Evolutionary conservation across 345 rosid genomes (phyloP).

Genomic region (Pugionium cornutum): DNA sequence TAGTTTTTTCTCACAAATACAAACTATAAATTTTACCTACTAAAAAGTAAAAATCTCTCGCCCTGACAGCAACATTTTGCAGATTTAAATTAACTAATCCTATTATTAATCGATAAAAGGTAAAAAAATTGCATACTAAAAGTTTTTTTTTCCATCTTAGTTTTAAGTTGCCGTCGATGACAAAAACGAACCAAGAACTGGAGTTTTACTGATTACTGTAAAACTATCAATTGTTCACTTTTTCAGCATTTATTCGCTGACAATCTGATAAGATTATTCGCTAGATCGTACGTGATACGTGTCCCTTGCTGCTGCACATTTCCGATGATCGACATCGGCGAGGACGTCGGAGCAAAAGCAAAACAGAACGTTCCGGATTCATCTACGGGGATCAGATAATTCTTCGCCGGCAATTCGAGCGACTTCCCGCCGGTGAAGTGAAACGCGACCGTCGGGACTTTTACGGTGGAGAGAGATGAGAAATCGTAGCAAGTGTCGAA

Average conservation of each 20-base stretch:
- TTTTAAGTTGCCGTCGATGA: background rate
- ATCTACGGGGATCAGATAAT: constrained; percentile 81
- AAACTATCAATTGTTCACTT: background rate
- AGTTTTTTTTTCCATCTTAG: too few species aligned
- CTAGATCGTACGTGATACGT: constrained; percentile 81
- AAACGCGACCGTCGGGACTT: constrained; percentile 79
- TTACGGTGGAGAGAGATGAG: constrained; percentile 58
- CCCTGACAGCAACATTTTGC: too few species aligned
- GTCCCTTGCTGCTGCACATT: constrained; percentile 96
- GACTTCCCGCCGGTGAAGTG: constrained; percentile 62
- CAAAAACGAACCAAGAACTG: background rate
- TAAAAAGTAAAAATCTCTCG: too few species aligned
- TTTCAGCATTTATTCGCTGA: constrained; percentile 62
- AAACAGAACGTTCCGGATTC: constrained; percentile 75
- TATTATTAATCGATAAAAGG: too few species aligned
- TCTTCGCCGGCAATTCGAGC: constrained; percentile 67
- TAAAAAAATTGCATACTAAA: too few species aligned
- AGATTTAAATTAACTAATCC: too few species aligned
- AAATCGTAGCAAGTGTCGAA: constrained; percentile 96
- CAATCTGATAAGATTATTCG: constrained; percentile 66
- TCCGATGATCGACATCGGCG: constrained; percentile 86
- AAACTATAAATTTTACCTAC: too few species aligned
- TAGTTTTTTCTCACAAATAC: too few species aligned
- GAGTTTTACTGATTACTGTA: background rate
- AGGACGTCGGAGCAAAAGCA: constrained; percentile 90